Conservation (phyloP, 257 asterid genomes). For the Ajuga chamaepitys region DNA sequence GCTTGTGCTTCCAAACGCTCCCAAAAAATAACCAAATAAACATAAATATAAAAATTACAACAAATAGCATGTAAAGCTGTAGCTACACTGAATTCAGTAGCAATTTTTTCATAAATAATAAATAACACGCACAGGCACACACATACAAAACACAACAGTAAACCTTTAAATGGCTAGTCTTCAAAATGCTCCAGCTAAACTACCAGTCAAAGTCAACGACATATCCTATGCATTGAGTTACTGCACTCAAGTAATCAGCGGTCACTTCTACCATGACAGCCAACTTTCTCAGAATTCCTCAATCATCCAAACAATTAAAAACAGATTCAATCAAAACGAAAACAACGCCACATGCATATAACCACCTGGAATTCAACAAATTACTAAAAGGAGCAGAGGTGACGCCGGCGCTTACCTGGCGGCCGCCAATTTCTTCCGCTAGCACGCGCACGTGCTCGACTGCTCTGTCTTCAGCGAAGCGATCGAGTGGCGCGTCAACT, state of each 20-base stretch:
- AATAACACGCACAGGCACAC: background rate
- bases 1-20: background rate
- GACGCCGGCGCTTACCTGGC: constrained; percentile 57
- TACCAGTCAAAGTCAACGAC: background rate
- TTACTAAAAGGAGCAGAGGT: background rate
- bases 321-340: background rate
- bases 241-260: background rate
- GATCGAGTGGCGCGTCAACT: constrained; percentile 73
- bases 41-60: background rate
- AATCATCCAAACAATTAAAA: background rate
- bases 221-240: background rate
- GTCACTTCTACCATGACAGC: background rate
- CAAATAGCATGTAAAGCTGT: background rate
- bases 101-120: too few species aligned
- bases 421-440: constrained; percentile 82
- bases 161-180: background rate
- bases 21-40: background rate
- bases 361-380: background rate
- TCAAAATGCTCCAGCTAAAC: background rate
- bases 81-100: constrained; percentile 5
- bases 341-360: background rate
- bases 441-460: constrained; percentile 87
- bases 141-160: background rate
- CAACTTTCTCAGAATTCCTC: background rate
- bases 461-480: constrained; percentile 91